phyloP scores from a whole-genome alignment of 495 filamentous ascomycete genomes.

The Penicillium longicatenatum region DNA sequence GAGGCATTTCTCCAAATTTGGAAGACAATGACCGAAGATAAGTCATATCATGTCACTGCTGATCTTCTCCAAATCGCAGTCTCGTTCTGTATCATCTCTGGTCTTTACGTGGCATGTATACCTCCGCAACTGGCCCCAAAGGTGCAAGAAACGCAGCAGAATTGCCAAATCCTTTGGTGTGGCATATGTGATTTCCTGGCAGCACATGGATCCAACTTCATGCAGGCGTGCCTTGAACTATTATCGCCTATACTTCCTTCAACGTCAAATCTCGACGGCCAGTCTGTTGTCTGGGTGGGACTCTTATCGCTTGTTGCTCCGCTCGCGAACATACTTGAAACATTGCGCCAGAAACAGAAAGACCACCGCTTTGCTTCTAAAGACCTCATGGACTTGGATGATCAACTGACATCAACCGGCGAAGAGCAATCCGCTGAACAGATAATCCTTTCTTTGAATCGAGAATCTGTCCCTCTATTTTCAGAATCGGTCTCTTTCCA shows the following conservation, averaged over 20 bases:
- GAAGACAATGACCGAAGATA: conserved; percentile 40
- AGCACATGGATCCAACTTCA: conserved; percentile 27
- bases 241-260: conserved; percentile 36
- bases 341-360: conserved; percentile 33
- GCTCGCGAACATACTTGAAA: conserved; percentile 45
- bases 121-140: conserved; percentile 31
- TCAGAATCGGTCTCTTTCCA: conserved; percentile 37
- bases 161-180: conserved; percentile 36
- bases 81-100: conserved; percentile 44
- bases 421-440: conserved; percentile 38
- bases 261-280: conserved; percentile 14
- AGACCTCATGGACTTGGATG: conserved; percentile 80
- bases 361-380: conserved; percentile 19
- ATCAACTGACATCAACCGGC: conserved; percentile 60
- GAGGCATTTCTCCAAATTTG: conserved; percentile 49
- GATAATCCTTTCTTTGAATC: conserved; percentile 33
- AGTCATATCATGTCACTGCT: conserved; percentile 45
- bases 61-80: conserved; percentile 50
- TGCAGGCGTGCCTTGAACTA: conserved; percentile 38
- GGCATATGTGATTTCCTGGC: conserved; percentile 38
- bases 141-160: conserved; percentile 33
- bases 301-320: conserved; percentile 32
- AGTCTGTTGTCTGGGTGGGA: conserved; percentile 19
- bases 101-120: conserved; percentile 38
- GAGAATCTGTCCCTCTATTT: conserved; percentile 31